Conservation (phyloP, 2,329 filamentous ascomycete species). For the Podosphaera xanthii region DNA sequence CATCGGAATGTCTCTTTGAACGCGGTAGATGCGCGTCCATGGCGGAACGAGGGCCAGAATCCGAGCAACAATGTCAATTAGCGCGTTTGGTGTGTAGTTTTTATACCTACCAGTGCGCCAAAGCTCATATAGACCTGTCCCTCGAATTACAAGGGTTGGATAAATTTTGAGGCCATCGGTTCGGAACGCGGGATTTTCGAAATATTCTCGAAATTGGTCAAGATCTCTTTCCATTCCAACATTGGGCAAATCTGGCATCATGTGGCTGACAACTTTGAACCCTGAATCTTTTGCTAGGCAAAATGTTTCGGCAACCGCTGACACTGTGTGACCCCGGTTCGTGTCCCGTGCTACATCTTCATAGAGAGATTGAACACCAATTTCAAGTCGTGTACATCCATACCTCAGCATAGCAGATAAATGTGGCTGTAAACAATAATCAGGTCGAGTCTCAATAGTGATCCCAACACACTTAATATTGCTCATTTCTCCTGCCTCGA, state of each 20-base stretch:
- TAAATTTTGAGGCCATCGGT: conserved; percentile 98
- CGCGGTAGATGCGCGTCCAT: conserved; percentile 96
- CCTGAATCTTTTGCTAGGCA: conserved; percentile 93
- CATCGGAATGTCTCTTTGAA: conserved; percentile 99
- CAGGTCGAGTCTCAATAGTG: conserved; percentile 89
- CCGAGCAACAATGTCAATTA: conserved; percentile 89
- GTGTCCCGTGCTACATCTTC: conserved; percentile 97
- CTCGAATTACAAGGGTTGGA: conserved; percentile 87
- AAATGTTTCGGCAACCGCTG: conserved; percentile 87
- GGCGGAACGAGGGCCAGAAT: conserved; percentile 86
- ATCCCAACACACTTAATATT: conserved; percentile 96
- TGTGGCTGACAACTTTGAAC: conserved; percentile 97
- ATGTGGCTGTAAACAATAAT: conserved; percentile 93
- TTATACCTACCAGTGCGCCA: conserved; percentile 95
- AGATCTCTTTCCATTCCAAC: conserved; percentile 96
- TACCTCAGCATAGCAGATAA: conserved; percentile 93
- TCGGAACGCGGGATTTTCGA: conserved; percentile 84
- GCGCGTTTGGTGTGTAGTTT: conserved; percentile 93
- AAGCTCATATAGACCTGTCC: conserved; percentile 86
- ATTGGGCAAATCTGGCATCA: conserved; percentile 98
- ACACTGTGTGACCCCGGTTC: conserved; percentile 88
- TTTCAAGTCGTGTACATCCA: conserved; percentile 80
- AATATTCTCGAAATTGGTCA: conserved; percentile 93
- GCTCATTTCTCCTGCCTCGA: conserved; percentile 85
- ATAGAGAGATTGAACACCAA: conserved; percentile 90